Conservation (phyloP, 192 early-diverging fungal species). For the Linnemannia elongata region DNA sequence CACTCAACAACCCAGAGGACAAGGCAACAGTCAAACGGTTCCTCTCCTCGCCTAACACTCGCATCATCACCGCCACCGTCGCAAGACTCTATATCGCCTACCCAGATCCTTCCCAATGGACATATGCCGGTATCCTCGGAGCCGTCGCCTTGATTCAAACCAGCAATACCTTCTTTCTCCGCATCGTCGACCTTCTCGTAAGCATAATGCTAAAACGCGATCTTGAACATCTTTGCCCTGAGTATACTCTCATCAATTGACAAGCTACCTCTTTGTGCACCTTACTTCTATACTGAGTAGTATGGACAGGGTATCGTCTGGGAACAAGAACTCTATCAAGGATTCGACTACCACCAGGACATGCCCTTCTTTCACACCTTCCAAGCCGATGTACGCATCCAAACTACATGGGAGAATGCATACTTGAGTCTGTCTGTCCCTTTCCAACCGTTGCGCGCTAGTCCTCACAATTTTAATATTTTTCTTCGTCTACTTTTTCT, state of each 20-base stretch:
- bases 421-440: background rate
- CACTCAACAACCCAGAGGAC: slow-evolving; percentile 71
- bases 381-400: slow-evolving; percentile 68
- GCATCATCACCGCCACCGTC: slow-evolving; percentile 82
- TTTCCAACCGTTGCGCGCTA: background rate
- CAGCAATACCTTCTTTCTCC: slow-evolving; percentile 74
- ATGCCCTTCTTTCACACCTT: slow-evolving; percentile 79
- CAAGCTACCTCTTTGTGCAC: background rate
- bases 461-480: background rate
- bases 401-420: background rate
- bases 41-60: slow-evolving; percentile 60
- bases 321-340: slow-evolving; percentile 86
- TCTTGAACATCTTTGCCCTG: background rate
- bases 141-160: slow-evolving; percentile 68
- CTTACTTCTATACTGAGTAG: slow-evolving; percentile 7
- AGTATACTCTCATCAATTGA: background rate
- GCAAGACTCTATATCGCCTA: slow-evolving; percentile 80
- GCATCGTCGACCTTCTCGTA: slow-evolving; percentile 78
- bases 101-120: slow-evolving; percentile 75
- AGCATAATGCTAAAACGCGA: background rate
- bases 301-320: slow-evolving; percentile 71
- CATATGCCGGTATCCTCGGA: slow-evolving; percentile 76
- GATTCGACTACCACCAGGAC: slow-evolving; percentile 74
- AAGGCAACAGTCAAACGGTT: slow-evolving; percentile 69
- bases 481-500: background rate